Evolutionary conservation across 2,329 filamentous ascomycete genomes (phyloP).

Genomic region (Amylocarpus encephaloides): DNA sequence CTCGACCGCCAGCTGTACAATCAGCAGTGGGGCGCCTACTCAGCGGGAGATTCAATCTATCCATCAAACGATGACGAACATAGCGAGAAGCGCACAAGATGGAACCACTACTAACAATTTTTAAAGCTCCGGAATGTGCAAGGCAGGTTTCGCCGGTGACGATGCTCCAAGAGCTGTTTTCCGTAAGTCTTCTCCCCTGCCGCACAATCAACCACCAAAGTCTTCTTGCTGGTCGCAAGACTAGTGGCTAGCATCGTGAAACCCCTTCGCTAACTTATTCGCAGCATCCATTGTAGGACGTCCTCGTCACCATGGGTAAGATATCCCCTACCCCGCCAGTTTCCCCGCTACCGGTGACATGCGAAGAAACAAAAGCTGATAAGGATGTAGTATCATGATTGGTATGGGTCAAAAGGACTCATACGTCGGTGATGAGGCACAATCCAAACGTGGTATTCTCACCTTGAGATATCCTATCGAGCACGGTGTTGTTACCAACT

Average conservation of each 20-base stretch:
- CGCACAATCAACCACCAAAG: slow-evolving; percentile 11
- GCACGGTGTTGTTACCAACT: slow-evolving; percentile 99
- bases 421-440: slow-evolving; percentile 99
- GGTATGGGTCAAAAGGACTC: slow-evolving; percentile 99
- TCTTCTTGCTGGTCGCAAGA: neutral
- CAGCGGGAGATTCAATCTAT: slow-evolving; percentile 3
- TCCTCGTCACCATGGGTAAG: slow-evolving; percentile 99
- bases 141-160: slow-evolving; percentile 99
- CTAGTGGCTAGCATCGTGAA: neutral
- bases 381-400: slow-evolving; percentile 85
- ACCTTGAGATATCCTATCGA: slow-evolving; percentile 99
- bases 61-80: slow-evolving; percentile 9
- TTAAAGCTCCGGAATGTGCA: slow-evolving; percentile 98
- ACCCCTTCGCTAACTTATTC: slow-evolving; percentile 1
- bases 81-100: slow-evolving; percentile 7
- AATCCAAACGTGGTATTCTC: slow-evolving; percentile 99
- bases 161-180: slow-evolving; percentile 99
- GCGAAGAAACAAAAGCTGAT: slow-evolving; percentile 27
- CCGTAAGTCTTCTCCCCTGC: slow-evolving; percentile 67
- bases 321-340: slow-evolving; percentile 29
- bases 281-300: slow-evolving; percentile 98
- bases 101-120: slow-evolving; percentile 20
- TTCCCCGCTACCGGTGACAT: slow-evolving; percentile 13
- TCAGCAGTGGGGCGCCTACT: slow-evolving; percentile 23
- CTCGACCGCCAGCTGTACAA: slow-evolving; percentile 16